Percentiles rank a stretch among this genome's conserved stretches.
These are phyloP conservation scores for Ceratocystis albifundus DNA, from an alignment of 2,329 filamentous ascomycete species.

Conservation along the genomic window DNA sequence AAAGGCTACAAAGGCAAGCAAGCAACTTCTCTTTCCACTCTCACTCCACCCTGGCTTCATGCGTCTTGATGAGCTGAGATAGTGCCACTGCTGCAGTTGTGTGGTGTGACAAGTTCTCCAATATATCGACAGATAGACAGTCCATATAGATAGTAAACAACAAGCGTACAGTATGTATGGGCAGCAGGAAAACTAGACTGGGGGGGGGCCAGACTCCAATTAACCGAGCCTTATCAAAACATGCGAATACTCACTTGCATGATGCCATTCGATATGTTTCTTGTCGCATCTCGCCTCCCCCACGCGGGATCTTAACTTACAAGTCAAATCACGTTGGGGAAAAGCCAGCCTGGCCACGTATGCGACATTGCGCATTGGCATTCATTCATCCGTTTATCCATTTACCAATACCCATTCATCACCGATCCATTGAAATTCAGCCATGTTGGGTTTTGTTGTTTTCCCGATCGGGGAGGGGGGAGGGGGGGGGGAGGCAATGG, in stretches of 20 bases:
- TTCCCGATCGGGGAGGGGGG: too few species aligned
- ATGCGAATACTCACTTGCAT: too few species aligned
- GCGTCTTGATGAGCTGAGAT: background rate
- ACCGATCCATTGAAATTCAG: too few species aligned
- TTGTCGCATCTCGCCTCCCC: background rate
- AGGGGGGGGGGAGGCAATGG: too few species aligned
- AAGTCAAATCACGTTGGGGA: background rate
- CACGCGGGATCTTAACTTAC: background rate
- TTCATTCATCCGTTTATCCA: background rate
- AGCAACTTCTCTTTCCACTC: background rate
- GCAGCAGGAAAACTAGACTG: background rate
- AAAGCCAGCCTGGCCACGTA: background rate
- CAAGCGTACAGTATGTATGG: background rate
- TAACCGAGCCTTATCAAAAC: too few species aligned
- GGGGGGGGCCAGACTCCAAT: too few species aligned
- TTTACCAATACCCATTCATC: background rate
- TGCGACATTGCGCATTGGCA: too few species aligned
- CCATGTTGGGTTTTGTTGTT: too few species aligned
- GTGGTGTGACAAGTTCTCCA: background rate
- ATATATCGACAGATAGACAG: background rate
- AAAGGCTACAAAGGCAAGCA: background rate
- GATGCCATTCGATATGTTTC: too few species aligned
- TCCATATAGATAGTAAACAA: background rate
- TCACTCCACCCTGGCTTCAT: background rate
- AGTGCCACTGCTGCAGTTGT: constrained; percentile 3